These are phyloP conservation scores for Schwanniomyces sp. DNA, from an alignment of 805 yeast genomes.

Conservation along the genomic window DNA sequence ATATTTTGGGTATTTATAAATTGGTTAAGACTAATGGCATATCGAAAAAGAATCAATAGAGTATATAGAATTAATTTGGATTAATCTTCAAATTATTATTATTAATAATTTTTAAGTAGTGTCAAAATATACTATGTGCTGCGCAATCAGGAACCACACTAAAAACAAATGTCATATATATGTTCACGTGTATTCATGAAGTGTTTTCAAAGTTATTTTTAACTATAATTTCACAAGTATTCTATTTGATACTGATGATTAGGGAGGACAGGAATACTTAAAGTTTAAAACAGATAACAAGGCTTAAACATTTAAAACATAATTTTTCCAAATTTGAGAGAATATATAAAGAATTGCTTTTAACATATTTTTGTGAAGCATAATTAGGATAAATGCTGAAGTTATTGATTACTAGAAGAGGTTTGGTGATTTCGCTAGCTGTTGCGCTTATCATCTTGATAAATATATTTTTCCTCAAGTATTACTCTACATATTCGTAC, in stretches of 20 bases:
- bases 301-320: background rate
- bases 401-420: background rate
- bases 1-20: slow-evolving; percentile 77
- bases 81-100: background rate
- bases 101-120: background rate
- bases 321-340: too few species aligned
- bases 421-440: background rate
- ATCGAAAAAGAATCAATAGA: slow-evolving; percentile 5
- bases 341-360: too few species aligned
- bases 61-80: background rate
- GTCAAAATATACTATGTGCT: too few species aligned
- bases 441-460: background rate
- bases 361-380: background rate
- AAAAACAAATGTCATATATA: background rate
- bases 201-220: too few species aligned
- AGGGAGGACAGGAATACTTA: background rate
- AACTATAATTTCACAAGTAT: too few species aligned
- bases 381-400: background rate
- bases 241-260: too few species aligned
- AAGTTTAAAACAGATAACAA: background rate
- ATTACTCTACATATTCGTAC: background rate
- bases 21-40: slow-evolving; percentile 17
- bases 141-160: background rate
- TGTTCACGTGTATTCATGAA: background rate
- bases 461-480: background rate